Conservation (phyloP, 345 rosid genomes). For the Boechera stricta region DNA sequence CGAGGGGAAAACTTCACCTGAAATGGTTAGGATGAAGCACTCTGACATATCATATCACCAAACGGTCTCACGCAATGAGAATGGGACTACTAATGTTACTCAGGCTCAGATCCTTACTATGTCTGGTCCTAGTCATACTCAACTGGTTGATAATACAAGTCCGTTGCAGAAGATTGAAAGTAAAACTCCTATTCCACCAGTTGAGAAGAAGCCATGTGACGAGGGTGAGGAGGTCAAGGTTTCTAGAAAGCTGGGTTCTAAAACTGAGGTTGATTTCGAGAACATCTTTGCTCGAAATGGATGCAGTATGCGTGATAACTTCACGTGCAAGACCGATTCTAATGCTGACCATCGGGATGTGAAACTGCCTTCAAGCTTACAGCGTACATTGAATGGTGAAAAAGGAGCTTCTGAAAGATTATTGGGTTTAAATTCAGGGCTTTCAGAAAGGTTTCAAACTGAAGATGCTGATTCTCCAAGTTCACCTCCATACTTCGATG, state of each 20-base stretch:
- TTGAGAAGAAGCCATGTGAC: constrained; percentile 39
- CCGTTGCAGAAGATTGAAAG: constrained; percentile 29
- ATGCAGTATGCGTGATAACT: constrained; percentile 27
- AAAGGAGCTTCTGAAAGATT: constrained; percentile 40
- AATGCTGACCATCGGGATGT: constrained; percentile 43
- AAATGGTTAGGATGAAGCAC: constrained; percentile 58
- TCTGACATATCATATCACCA: constrained; percentile 57
- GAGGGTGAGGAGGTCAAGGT: constrained; percentile 43
- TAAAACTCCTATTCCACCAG: constrained; percentile 41
- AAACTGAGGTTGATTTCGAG: constrained; percentile 35
- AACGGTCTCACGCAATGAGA: constrained; percentile 49
- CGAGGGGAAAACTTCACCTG: constrained; percentile 46
- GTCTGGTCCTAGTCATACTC: constrained; percentile 32
- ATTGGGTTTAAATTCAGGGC: constrained; percentile 43
- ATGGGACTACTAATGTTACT: constrained; percentile 50
- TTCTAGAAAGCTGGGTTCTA: constrained; percentile 39
- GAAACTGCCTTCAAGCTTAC: constrained; percentile 45
- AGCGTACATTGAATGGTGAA: constrained; percentile 31
- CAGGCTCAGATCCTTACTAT: constrained; percentile 53
- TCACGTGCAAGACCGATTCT: constrained; percentile 45
- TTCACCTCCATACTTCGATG: constrained; percentile 71
- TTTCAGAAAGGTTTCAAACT: constrained; percentile 47
- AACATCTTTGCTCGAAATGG: constrained; percentile 38
- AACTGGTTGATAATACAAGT: constrained; percentile 16
- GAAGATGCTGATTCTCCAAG: constrained; percentile 49